A percentile compares a stretch with the other conserved stretches of the same genome.
These are phyloP conservation scores for Epichloe sibirici DNA, from an alignment of 2,329 filamentous ascomycete genomes.

Conservation along the genomic window DNA sequence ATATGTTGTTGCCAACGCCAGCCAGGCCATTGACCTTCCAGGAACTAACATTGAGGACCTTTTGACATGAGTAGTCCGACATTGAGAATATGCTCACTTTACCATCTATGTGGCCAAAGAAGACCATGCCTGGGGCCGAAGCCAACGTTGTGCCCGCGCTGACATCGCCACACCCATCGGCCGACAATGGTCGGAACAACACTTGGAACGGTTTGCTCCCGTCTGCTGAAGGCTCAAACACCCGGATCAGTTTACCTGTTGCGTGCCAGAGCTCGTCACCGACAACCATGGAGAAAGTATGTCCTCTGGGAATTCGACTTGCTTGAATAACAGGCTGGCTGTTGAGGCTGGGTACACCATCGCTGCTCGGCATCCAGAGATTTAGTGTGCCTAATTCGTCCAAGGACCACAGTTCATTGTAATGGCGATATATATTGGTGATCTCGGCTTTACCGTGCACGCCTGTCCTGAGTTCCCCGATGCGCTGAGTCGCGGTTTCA, in stretches of 20 bases:
- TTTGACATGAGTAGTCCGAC: conserved; percentile 63
- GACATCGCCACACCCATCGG: conserved; percentile 70
- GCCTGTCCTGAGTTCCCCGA: conserved; percentile 54
- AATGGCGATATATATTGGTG: conserved; percentile 73
- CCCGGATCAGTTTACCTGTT: conserved; percentile 70
- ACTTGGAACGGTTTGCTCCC: conserved; percentile 64
- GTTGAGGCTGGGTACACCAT: conserved; percentile 61
- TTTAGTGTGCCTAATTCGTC: conserved; percentile 81
- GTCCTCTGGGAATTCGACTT: conserved; percentile 67
- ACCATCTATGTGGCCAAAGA: conserved; percentile 85
- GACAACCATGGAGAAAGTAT: conserved; percentile 82
- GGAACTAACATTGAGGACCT: conserved; percentile 71
- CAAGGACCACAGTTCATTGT: conserved; percentile 84
- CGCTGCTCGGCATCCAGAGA: conserved; percentile 69
- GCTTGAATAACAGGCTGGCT: conserved; percentile 55
- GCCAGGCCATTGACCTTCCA: conserved; percentile 90
- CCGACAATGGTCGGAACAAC: conserved; percentile 54
- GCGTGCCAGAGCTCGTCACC: conserved; percentile 80
- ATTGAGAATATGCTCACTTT: conserved; percentile 90
- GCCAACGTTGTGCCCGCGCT: conserved; percentile 70
- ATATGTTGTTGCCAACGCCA: conserved; percentile 70
- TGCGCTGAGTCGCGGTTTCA: conserved; percentile 61
- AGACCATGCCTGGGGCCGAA: conserved; percentile 65
- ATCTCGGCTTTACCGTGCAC: conserved; percentile 73
- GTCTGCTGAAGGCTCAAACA: conserved; percentile 64